phyloP scores from a whole-genome alignment of 2,329 filamentous ascomycete species.

The Talaromyces sp. region DNA sequence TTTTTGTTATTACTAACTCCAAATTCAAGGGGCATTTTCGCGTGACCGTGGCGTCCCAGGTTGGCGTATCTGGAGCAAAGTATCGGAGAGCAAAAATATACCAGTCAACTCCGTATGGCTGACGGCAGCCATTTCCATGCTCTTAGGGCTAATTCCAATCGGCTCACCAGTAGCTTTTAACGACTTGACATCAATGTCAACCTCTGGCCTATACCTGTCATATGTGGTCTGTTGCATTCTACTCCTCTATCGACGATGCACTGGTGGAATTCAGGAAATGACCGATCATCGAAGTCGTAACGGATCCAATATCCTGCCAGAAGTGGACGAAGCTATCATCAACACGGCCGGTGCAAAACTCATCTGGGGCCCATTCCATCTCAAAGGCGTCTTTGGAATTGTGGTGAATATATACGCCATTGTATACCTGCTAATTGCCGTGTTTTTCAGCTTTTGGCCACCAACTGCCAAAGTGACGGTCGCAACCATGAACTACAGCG shows the following conservation, averaged over 20 bases:
- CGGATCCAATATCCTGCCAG: background rate
- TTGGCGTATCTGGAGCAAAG: slow-evolving; percentile 23
- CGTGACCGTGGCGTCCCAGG: slow-evolving; percentile 33
- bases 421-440: slow-evolving; percentile 39
- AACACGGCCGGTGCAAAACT: slow-evolving; percentile 18
- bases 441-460: slow-evolving; percentile 48
- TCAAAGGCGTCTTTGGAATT: slow-evolving; percentile 39
- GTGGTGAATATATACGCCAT: slow-evolving; percentile 41
- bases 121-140: slow-evolving; percentile 24
- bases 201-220: slow-evolving; percentile 43
- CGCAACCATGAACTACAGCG: slow-evolving; percentile 46
- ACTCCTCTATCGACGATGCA: slow-evolving; percentile 40
- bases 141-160: slow-evolving; percentile 49
- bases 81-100: slow-evolving; percentile 20
- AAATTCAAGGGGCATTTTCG: slow-evolving; percentile 31
- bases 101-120: slow-evolving; percentile 25
- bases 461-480: slow-evolving; percentile 31
- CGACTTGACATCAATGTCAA: slow-evolving; percentile 45
- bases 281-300: slow-evolving; percentile 19
- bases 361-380: slow-evolving; percentile 24
- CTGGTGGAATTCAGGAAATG: slow-evolving; percentile 30
- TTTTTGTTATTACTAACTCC: background rate
- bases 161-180: slow-evolving; percentile 48
- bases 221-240: slow-evolving; percentile 46
- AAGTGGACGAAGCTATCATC: slow-evolving; percentile 25